Base-by-base conservation (phyloP, 208 protist species). In the Cochliopodium minus region DNA sequence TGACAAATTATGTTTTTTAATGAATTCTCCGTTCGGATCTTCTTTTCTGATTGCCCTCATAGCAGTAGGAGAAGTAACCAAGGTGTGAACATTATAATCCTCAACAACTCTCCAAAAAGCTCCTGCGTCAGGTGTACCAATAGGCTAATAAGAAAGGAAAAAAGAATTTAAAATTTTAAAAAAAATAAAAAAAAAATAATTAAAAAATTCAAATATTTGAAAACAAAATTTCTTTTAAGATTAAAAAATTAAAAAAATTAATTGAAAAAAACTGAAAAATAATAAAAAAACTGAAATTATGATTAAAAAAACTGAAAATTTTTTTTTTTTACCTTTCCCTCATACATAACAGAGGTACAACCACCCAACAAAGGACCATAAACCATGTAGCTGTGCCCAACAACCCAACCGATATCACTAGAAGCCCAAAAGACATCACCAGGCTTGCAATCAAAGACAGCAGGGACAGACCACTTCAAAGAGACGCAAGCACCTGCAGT, bases 31-130 rank as follows among this genome's bases (percentile, higher is more conserved):
- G 20, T 7, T 29, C 2, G 22, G 13, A 40, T 65, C 60, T 30
- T 64, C 64, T 29, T 72, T 73, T 30, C 59, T 29, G 40, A 74
- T 59, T 2, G 67, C 67, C 22, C 67, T 50, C 7, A 67, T 11
- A 20, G 62, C 68, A 35, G 68, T 73, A 4, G 68, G 68, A 5
- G 68, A 66, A 23, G 39, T 61, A 56, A 73, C 72, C 1, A 71
- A 29, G 17, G 23, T 25, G 22, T 57, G 61, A 1, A 73, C 67
- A 0, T 58, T 33, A 48, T 73, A 47, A 42, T 73, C 25, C 13
- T n/a, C 26, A 17, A 72, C 48, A 7, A 73, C 26, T 43, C 62
- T 56, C 68, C 68, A 73, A 32, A 67, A 73, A 0, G 62, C 43
- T 49, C 53, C 1, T 22, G 64, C 57, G 40, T 72, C 68, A 15